These are phyloP conservation scores for Inga laurina DNA, from an alignment of 306 rosid genomes.

Conservation along the genomic window DNA sequence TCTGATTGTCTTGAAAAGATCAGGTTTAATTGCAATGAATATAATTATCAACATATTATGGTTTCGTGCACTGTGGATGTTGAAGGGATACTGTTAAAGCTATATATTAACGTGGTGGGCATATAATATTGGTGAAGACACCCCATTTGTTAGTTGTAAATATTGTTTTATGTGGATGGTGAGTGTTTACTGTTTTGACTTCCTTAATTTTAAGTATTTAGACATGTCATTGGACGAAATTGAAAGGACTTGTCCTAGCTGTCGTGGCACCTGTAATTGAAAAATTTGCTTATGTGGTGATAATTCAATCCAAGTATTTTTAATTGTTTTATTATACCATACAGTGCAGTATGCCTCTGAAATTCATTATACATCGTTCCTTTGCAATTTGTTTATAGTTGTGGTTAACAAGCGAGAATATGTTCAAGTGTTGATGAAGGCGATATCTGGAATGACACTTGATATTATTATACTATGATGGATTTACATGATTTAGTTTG, in stretches of 20 bases:
- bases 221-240: slow-evolving; percentile 69
- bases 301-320: slow-evolving; percentile 82
- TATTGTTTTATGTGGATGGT: slow-evolving; percentile 5
- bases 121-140: slow-evolving; percentile 4
- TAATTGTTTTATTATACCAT: neutral
- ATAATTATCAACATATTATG: neutral
- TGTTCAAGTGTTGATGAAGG: slow-evolving; percentile 92
- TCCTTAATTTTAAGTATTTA: slow-evolving; percentile 56
- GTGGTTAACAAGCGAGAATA: slow-evolving; percentile 70
- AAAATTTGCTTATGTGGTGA: slow-evolving; percentile 76
- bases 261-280: slow-evolving; percentile 76
- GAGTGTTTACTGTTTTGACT: slow-evolving; percentile 23
- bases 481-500: no score
- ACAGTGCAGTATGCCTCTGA: slow-evolving; percentile 20
- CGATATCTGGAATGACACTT: slow-evolving; percentile 82
- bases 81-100: slow-evolving; percentile 67
- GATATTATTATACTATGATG: slow-evolving; percentile 31
- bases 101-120: slow-evolving; percentile 78
- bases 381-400: neutral
- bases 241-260: slow-evolving; percentile 80
- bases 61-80: neutral
- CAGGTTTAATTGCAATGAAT: neutral
- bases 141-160: slow-evolving; percentile 2
- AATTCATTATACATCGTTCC: slow-evolving; percentile 25
- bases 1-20: neutral